These are phyloP conservation scores for Pistacia vera DNA, from an alignment of 345 rosid species.

Conservation along the genomic window DNA sequence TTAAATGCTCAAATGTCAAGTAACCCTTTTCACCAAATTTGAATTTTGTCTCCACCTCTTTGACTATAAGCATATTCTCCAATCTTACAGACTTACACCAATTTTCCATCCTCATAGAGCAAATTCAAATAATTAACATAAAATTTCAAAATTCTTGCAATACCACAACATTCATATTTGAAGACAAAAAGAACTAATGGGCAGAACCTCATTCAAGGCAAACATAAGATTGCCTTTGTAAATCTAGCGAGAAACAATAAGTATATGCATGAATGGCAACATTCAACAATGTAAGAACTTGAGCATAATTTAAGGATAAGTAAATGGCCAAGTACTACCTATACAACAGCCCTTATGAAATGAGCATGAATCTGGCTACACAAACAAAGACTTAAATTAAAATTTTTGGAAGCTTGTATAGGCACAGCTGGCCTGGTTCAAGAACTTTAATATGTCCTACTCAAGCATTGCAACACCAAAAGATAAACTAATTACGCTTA, in stretches of 20 bases:
- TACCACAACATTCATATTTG: neutral
- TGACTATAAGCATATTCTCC: slow-evolving; percentile 73
- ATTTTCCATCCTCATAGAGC: no score
- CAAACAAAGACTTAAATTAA: neutral
- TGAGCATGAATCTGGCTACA: neutral
- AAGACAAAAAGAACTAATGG: neutral
- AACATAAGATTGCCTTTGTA: neutral
- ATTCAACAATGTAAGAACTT: neutral
- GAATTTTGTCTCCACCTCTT: slow-evolving; percentile 69
- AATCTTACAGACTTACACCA: no score
- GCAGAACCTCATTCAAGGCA: slow-evolving; percentile 14
- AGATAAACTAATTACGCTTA: neutral
- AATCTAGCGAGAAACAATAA: neutral
- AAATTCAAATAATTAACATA: slow-evolving; percentile 10
- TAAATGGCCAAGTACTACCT: no score
- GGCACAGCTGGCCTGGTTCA: slow-evolving; percentile 82
- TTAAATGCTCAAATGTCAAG: no score
- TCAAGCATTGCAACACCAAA: slow-evolving; percentile 18
- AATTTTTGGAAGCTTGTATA: slow-evolving; percentile 71
- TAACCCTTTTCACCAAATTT: no score
- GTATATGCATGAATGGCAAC: neutral
- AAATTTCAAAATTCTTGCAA: neutral
- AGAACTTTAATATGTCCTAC: slow-evolving; percentile 94
- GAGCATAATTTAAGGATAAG: neutral
- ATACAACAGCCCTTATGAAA: neutral